Evolutionary conservation across 129 eudicot species (phyloP).

Genomic region (Ambrosia artemisiifolia): DNA sequence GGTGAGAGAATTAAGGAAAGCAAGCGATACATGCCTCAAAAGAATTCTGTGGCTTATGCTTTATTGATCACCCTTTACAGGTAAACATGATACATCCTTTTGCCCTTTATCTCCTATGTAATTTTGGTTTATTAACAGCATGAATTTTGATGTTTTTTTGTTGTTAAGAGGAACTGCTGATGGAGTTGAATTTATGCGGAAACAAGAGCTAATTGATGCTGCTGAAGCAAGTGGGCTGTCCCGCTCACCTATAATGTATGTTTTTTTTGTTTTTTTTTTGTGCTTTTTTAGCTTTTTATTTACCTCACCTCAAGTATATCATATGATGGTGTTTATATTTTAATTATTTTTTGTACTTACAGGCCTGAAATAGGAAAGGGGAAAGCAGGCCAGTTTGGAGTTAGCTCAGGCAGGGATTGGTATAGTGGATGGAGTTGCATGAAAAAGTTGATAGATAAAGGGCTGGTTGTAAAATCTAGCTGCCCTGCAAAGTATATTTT

Average conservation of each 20-base stretch:
- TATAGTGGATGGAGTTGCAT: conserved; percentile 95
- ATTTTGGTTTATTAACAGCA: not conserved
- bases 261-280: not conserved
- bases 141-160: not conserved
- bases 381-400: conserved; percentile 75
- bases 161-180: conserved; percentile 43
- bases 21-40: conserved; percentile 77
- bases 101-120: not conserved
- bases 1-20: conserved; percentile 49
- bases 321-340: not conserved
- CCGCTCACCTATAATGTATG: conserved; percentile 77
- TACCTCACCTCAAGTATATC: not conserved
- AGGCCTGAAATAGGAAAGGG: conserved; percentile 90
- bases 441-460: conserved; percentile 74
- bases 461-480: conserved; percentile 78
- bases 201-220: conserved; percentile 80
- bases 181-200: conserved; percentile 74
- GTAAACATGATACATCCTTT: conserved; percentile 24
- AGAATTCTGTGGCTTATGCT: conserved; percentile 88
- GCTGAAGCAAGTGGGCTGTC: conserved; percentile 99
- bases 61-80: conserved; percentile 78
- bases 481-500: conserved; percentile 82
- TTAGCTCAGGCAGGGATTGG: conserved; percentile 89
- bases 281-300: not conserved
- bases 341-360: conserved; percentile 20